Percentiles rank a stretch among this genome's conserved stretches.
Evolutionary conservation across 345 rosid genomes (phyloP).

Genomic region (Salix dunnii): DNA sequence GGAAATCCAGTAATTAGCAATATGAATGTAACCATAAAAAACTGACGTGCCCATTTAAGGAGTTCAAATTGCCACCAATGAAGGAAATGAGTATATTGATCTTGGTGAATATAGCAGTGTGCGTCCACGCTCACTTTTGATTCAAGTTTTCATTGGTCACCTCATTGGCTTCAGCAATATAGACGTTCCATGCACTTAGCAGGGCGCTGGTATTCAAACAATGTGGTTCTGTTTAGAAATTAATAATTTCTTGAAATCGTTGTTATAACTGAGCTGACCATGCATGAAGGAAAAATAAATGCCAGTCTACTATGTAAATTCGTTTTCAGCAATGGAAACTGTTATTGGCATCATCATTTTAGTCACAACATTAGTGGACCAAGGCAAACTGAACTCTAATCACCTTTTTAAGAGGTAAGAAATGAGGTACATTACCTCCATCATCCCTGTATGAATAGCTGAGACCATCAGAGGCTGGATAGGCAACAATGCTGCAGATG

Average conservation of each 20-base stretch:
- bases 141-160: neutral
- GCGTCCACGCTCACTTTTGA: neutral
- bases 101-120: neutral
- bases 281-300: neutral
- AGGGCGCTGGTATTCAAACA: neutral
- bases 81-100: neutral
- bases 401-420: neutral
- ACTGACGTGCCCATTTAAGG: neutral
- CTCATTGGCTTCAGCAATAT: neutral
- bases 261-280: neutral
- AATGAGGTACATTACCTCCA: slow-evolving; percentile 59
- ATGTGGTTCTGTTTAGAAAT: neutral
- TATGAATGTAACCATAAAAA: neutral
- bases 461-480: slow-evolving; percentile 95
- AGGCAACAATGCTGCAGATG: slow-evolving; percentile 77
- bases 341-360: neutral
- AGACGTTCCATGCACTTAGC: neutral
- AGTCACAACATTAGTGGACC: neutral
- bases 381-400: neutral
- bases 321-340: neutral
- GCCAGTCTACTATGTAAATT: neutral
- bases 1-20: neutral
- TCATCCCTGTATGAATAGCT: slow-evolving; percentile 87
- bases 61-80: neutral
- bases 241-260: neutral